Percentiles rank a stretch among this genome's conserved stretches.
Evolutionary conservation across 129 eudicot genomes (phyloP).

Genomic region (Calendula officinalis): DNA sequence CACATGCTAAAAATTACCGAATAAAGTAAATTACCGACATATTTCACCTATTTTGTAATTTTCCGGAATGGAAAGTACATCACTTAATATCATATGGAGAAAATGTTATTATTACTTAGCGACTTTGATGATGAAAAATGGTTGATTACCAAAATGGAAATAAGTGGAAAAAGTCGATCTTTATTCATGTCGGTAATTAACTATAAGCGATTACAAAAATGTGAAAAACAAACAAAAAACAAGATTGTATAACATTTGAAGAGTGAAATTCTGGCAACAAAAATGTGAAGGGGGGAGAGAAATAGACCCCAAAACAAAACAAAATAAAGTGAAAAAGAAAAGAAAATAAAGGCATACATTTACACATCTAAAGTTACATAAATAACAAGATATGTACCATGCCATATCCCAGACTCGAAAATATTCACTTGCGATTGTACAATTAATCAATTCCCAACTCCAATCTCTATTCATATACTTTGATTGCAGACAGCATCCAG

Average conservation of each 20-base stretch:
- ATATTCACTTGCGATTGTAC: slow-evolving; percentile 10
- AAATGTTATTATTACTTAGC: too few relatives aligned
- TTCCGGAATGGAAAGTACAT: too few relatives aligned
- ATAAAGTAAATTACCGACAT: too few relatives aligned
- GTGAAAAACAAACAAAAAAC: slow-evolving; percentile 4
- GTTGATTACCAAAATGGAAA: too few relatives aligned
- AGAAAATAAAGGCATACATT: slow-evolving; percentile 31
- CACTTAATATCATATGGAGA: too few relatives aligned
- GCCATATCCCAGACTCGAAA: slow-evolving; percentile 20
- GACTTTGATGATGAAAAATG: too few relatives aligned
- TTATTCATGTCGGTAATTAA: too few relatives aligned
- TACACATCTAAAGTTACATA: slow-evolving; percentile 35
- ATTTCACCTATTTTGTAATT: too few relatives aligned
- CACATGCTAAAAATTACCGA: too few relatives aligned
- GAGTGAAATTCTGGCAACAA: slow-evolving; percentile 32
- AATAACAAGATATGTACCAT: slow-evolving; percentile 43
- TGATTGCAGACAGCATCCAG: slow-evolving; percentile 32
- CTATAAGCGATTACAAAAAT: too few relatives aligned
- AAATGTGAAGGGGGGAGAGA: slow-evolving; percentile 27
- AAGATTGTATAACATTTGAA: slow-evolving; percentile 34
- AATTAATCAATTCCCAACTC: slow-evolving; percentile 15
- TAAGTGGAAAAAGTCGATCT: too few relatives aligned
- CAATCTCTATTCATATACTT: slow-evolving; percentile 27
- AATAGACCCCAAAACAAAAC: slow-evolving; percentile 19
- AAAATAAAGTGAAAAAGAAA: slow-evolving; percentile 8